Conservation (phyloP, 352 stramenopile genomes). For the Pythium insidiosum region DNA sequence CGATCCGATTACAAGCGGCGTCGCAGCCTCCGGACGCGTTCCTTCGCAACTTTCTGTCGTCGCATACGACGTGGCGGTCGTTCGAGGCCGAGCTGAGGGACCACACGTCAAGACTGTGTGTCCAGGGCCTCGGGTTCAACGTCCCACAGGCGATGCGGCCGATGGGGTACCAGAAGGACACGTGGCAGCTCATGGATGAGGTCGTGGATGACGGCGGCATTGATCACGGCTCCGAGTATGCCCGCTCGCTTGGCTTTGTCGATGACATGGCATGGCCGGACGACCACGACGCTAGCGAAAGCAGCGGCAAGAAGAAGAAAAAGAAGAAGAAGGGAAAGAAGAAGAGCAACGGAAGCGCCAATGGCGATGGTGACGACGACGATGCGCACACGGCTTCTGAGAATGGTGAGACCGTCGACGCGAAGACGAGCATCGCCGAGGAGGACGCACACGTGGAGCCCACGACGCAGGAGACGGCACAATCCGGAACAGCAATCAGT, state of each 20-base stretch:
- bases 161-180: slow-evolving; percentile 35
- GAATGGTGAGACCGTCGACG: slow-evolving; percentile 1
- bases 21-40: slow-evolving; percentile 84
- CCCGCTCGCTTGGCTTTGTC: slow-evolving; percentile 68
- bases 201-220: slow-evolving; percentile 63
- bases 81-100: slow-evolving; percentile 66
- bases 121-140: slow-evolving; percentile 63
- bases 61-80: slow-evolving; percentile 74
- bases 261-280: slow-evolving; percentile 82
- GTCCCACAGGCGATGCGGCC: slow-evolving; percentile 60
- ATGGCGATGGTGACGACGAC: slow-evolving; percentile 7
- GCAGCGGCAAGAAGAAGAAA: slow-evolving; percentile 63
- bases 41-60: slow-evolving; percentile 85
- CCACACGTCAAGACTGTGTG: slow-evolving; percentile 41
- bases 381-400: slow-evolving; percentile 2
- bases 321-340: slow-evolving; percentile 56
- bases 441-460: no score
- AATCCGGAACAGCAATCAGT: slow-evolving; percentile 1
- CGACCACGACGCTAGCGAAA: slow-evolving; percentile 28
- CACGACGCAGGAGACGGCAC: slow-evolving; percentile 2
- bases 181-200: slow-evolving; percentile 59
- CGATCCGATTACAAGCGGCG: slow-evolving; percentile 81
- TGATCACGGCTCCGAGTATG: slow-evolving; percentile 78
- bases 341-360: slow-evolving; percentile 24
- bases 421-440: slow-evolving; percentile 1